phyloP scores from a whole-genome alignment of 1,139 yeast species.

The Hansenula lynferdii region DNA sequence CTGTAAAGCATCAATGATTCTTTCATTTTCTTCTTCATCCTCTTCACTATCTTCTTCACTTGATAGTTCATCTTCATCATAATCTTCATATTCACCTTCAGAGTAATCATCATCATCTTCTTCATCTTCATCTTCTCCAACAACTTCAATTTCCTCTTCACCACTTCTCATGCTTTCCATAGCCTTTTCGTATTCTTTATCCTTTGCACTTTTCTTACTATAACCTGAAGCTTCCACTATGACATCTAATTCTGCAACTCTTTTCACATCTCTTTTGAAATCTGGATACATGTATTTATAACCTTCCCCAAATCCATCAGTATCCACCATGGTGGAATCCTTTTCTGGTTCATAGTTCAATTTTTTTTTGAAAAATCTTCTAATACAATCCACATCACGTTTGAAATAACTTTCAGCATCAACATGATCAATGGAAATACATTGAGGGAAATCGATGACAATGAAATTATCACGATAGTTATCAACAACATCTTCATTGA shows the following conservation, averaged over 20 bases:
- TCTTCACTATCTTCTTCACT: conserved; percentile 32
- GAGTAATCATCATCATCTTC: conserved; percentile 19
- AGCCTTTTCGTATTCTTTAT: conserved; percentile 71
- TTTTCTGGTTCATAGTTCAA: conserved; percentile 65
- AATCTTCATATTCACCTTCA: conserved; percentile 24
- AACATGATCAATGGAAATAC: conserved; percentile 85
- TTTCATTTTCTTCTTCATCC: conserved; percentile 60
- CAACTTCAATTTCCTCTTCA: conserved; percentile 31
- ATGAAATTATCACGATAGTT: conserved; percentile 61
- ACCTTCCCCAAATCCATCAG: conserved; percentile 78
- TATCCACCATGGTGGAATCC: conserved; percentile 65
- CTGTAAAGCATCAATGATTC: conserved; percentile 63
- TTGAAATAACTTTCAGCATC: conserved; percentile 87
- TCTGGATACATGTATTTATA: conserved; percentile 75
- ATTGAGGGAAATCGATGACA: conserved; percentile 97
- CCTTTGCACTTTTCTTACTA: conserved; percentile 61
- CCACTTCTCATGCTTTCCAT: conserved; percentile 57
- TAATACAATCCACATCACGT: conserved; percentile 88
- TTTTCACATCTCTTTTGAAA: conserved; percentile 67
- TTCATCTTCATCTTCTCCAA: conserved; percentile 26
- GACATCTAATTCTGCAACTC: conserved; percentile 68
- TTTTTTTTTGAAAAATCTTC: conserved; percentile 75
- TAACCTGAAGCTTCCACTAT: conserved; percentile 91
- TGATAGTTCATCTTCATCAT: conserved; percentile 27
- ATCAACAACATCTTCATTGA: conserved; percentile 50